A percentile compares a stretch with the other conserved stretches of the same genome.
phyloP scores from a whole-genome alignment of 805 yeast species.

The Saccharomyces eubayanus region DNA sequence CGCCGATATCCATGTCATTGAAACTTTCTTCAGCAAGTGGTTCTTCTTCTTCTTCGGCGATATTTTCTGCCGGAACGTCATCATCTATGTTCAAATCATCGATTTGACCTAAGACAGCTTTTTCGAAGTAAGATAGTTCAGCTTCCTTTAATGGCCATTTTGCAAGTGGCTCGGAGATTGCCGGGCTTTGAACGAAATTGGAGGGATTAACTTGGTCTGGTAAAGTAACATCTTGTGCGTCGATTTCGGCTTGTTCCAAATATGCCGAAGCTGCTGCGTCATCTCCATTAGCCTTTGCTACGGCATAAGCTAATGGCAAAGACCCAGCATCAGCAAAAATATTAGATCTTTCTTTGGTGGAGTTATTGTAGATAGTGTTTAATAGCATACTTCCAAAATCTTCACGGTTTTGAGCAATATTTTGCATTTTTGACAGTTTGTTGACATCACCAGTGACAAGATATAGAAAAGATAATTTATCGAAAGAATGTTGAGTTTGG shows the following conservation, averaged over 20 bases:
- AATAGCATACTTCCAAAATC: constrained; percentile 74
- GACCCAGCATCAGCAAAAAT: constrained; percentile 72
- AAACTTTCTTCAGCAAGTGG: constrained; percentile 33
- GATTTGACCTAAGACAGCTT: constrained; percentile 69
- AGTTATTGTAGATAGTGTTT: constrained; percentile 70
- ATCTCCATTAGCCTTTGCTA: constrained; percentile 82
- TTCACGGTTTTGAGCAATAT: constrained; percentile 81
- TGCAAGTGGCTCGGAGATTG: constrained; percentile 35
- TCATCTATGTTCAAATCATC: constrained; percentile 51
- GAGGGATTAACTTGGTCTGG: constrained; percentile 43
- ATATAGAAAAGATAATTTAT: constrained; percentile 83
- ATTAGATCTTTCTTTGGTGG: constrained; percentile 64
- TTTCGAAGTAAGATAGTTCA: constrained; percentile 73
- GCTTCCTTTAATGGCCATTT: constrained; percentile 82
- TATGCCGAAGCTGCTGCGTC: constrained; percentile 66
- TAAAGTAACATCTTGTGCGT: constrained; percentile 53
- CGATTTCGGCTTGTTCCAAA: constrained; percentile 59
- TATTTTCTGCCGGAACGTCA: constrained; percentile 20
- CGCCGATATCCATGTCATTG: constrained; percentile 36
- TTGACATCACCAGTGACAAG: constrained; percentile 71
- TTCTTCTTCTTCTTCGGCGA: constrained; percentile 28
- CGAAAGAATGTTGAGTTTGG: constrained; percentile 80
- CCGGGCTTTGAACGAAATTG: constrained; percentile 41
- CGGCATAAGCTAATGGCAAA: constrained; percentile 82
- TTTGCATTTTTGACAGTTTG: constrained; percentile 75